A percentile compares a stretch with the other conserved stretches of the same genome.
These are phyloP conservation scores for Gremmenia infestans DNA, from an alignment of 2,329 filamentous ascomycete genomes.

Conservation along the genomic window DNA sequence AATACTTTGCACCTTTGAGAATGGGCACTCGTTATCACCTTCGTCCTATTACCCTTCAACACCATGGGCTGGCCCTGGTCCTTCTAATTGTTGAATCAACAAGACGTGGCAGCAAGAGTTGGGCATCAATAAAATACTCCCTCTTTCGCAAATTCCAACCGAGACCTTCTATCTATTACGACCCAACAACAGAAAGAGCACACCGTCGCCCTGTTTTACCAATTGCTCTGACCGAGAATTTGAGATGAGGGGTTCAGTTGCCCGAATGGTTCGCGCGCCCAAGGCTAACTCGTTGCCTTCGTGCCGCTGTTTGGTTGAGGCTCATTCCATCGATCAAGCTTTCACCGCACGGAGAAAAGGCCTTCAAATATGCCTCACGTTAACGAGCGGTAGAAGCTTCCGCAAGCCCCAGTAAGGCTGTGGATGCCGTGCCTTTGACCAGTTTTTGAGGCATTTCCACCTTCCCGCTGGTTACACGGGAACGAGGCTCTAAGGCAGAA, in stretches of 20 bases:
- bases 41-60: neutral
- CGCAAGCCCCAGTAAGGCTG: slow-evolving; percentile 5
- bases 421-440: neutral
- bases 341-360: neutral
- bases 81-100: neutral
- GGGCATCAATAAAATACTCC: neutral
- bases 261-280: neutral
- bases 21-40: neutral
- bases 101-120: neutral
- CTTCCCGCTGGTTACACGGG: neutral
- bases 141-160: neutral
- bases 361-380: neutral
- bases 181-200: neutral
- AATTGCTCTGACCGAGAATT: neutral
- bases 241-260: neutral
- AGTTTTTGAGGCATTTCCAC: neutral
- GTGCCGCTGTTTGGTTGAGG: neutral
- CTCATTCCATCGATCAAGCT: neutral
- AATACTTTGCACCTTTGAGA: neutral
- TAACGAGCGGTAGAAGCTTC: neutral
- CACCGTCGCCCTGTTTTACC: neutral
- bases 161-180: neutral
- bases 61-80: neutral
- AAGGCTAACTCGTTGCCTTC: neutral
- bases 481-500: slow-evolving; percentile 4